phyloP scores from a whole-genome alignment of 2,329 filamentous ascomycete species.

The Fusarium keratoplasticum region DNA sequence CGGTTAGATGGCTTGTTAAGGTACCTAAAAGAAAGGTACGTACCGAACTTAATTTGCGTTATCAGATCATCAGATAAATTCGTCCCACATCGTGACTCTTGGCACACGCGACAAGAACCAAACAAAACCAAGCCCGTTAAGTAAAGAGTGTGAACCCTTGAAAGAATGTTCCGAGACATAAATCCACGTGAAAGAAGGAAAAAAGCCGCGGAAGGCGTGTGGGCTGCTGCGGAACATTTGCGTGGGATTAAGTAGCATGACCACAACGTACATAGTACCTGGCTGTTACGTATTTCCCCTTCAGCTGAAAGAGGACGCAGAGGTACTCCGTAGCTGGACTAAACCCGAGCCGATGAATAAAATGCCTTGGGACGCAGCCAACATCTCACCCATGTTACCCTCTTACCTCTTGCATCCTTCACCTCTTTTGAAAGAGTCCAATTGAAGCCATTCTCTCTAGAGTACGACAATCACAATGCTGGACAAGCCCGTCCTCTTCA shows the following conservation, averaged over 20 bases:
- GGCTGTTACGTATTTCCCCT: not conserved
- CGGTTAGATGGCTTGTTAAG: not conserved
- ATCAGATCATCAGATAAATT: conserved; percentile 53
- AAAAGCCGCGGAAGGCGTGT: not conserved
- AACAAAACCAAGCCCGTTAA: not conserved
- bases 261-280: not conserved
- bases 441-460: not conserved
- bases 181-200: not conserved
- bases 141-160: not conserved
- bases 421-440: not conserved
- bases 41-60: conserved; percentile 26
- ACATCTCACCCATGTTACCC: not conserved
- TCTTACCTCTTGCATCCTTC: not conserved
- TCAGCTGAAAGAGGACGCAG: conserved; percentile 1
- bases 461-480: conserved; percentile 37
- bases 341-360: not conserved
- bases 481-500: conserved; percentile 46
- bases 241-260: not conserved
- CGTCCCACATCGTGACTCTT: conserved; percentile 16
- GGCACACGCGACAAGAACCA: not conserved
- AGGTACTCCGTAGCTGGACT: not conserved
- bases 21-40: not conserved
- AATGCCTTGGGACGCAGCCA: not conserved
- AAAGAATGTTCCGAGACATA: not conserved
- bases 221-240: not conserved